Percentiles rank a stretch among this genome's conserved stretches.
Conservation (phyloP, 2,329 filamentous ascomycete genomes). For the Colletotrichum magnum region DNA sequence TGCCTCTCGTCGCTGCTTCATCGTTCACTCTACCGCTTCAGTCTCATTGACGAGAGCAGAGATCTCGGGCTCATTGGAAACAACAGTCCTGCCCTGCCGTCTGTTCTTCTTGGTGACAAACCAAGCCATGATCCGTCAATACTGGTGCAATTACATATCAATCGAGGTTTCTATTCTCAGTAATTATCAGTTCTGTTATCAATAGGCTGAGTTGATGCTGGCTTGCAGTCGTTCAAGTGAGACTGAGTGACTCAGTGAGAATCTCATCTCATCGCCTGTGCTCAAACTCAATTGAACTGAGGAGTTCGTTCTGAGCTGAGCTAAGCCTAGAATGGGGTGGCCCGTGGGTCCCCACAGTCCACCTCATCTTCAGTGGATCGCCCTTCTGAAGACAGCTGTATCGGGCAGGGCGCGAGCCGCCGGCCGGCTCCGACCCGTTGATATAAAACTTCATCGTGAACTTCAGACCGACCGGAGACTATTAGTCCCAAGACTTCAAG, state of each 20-base stretch:
- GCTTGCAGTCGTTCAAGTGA: no score
- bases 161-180: no score
- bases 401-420: conserved; percentile 11
- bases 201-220: no score
- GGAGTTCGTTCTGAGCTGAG: neutral
- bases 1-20: no score
- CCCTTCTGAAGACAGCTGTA: conserved; percentile 1
- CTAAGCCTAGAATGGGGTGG: conserved; percentile 21
- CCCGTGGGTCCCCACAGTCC: neutral
- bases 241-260: neutral
- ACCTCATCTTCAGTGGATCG: conserved; percentile 14
- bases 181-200: no score
- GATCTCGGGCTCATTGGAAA: no score
- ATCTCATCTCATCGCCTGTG: neutral
- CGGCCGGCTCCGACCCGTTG: conserved; percentile 19
- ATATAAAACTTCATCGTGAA: conserved; percentile 7
- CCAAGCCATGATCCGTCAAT: no score
- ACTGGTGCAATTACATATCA: no score
- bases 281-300: neutral
- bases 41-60: no score
- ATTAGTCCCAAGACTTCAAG: neutral
- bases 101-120: no score
- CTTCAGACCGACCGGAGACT: neutral
- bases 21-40: no score
- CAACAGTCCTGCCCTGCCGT: no score